phyloP scores from a whole-genome alignment of 129 eudicot species.

The Heracleum sosnowskyi region DNA sequence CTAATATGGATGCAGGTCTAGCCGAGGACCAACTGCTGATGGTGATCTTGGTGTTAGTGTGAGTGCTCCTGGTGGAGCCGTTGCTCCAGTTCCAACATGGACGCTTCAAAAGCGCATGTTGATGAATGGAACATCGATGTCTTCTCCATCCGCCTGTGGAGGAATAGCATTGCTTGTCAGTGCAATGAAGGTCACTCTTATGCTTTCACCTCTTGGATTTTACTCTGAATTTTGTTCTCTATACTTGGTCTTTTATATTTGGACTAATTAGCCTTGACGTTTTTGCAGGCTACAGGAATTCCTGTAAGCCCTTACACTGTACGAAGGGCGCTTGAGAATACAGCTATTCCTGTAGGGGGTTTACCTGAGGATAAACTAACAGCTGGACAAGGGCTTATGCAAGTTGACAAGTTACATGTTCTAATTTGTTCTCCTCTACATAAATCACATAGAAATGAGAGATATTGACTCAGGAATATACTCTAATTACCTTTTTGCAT shows the following conservation, averaged over 20 bases:
- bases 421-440: background rate
- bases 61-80: conserved; percentile 99
- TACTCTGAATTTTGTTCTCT: background rate
- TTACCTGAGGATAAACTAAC: conserved; percentile 85
- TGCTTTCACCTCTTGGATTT: background rate
- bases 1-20: conserved; percentile 70
- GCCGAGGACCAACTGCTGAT: conserved; percentile 97
- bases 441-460: background rate
- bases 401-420: conserved; percentile 82
- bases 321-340: conserved; percentile 91
- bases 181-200: conserved; percentile 78
- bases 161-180: conserved; percentile 90
- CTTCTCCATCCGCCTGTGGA: conserved; percentile 96
- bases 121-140: conserved; percentile 99
- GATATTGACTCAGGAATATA: background rate
- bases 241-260: background rate
- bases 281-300: conserved; percentile 71
- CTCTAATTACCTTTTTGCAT: conserved; percentile 4
- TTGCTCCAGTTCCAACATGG: conserved; percentile 99
- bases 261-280: background rate
- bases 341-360: conserved; percentile 65
- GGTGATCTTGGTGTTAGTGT: conserved; percentile 94
- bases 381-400: conserved; percentile 92
- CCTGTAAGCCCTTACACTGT: conserved; percentile 82
- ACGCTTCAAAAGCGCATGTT: conserved; percentile 95